Base-by-base conservation (phyloP, 1,284 basidiomycete genomes). In the Anthracocystis walkeri region DNA sequence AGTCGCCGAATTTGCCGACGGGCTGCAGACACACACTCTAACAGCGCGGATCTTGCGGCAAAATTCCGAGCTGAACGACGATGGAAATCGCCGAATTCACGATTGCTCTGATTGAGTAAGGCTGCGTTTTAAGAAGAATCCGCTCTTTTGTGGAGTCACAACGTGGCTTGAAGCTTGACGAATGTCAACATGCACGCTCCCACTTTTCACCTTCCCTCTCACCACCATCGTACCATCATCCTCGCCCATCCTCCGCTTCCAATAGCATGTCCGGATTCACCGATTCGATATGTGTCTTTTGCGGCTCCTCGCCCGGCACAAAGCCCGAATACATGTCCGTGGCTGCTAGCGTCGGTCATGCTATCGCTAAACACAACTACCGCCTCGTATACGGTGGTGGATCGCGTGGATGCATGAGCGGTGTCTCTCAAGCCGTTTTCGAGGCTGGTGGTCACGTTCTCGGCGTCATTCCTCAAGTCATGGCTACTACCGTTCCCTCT, bases 371-470 rank as follows among this genome's bases (percentile, higher is more conserved):
- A 27, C 86, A 89, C n/a, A 87, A 88, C 5, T 88, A 90, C 14
- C 89, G 90, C 4, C 88, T 97, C 27, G 89, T 97, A 1, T 97
- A 97, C 83, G 94, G 94, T 5, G 95, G 94, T 18, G 94, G 93
- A 0, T 88, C 89, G 12, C 88, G 88, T 33, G 94, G 94, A 0
- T 88, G 95, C 59, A 97, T 97, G 94, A 94, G 94, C 53, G 87
- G 90, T 45, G 90, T 94, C 8, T 93, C 94, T 0, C 87, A 89
- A 33, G 87, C 92, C 0, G 90, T 89, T 0, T 86, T 93, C 18
- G 87, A 90, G 70, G 87, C 87, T 0, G 91, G 91, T 16, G 93
- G 94, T 1, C 87, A 88, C 45, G 92, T 93, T 12, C 91, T 90
- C n/a, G 95, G 94, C 5, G 87, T 97, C 49, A 88, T 93, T 23